Percentiles rank a stretch among this genome's conserved stretches.
These are phyloP conservation scores for Tolypocladium pustulatum DNA, from an alignment of 2,329 filamentous ascomycete species.

Conservation along the genomic window DNA sequence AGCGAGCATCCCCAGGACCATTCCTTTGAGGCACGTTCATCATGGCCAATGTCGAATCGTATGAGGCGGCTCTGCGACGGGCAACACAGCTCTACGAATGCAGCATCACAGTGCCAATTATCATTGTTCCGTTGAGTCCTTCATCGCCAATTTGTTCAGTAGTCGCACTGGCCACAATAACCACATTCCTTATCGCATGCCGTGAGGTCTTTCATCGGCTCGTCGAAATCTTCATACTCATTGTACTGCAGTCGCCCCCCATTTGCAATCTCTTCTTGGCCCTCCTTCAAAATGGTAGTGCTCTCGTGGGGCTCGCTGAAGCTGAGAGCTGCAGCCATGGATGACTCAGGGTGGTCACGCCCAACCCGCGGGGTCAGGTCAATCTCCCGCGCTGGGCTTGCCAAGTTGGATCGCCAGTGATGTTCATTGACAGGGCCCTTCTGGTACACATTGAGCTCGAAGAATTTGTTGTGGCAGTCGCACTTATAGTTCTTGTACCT, in stretches of 20 bases:
- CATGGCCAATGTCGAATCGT: too few species aligned
- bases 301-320: neutral
- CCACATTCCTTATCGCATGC: conserved; percentile 4
- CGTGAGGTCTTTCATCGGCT: conserved; percentile 1
- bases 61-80: too few species aligned
- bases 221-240: too few species aligned
- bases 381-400: conserved; percentile 26
- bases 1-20: too few species aligned
- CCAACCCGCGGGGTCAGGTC: conserved; percentile 15
- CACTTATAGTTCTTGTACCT: conserved; percentile 39
- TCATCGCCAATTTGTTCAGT: neutral
- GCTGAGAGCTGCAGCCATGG: too few species aligned
- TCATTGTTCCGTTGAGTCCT: too few species aligned
- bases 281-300: neutral
- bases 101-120: too few species aligned
- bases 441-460: conserved; percentile 37
- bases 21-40: too few species aligned
- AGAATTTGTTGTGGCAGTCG: conserved; percentile 31
- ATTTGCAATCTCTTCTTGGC: neutral
- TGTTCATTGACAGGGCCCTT: conserved; percentile 33
- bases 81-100: too few species aligned
- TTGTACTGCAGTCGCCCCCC: neutral
- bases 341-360: too few species aligned
- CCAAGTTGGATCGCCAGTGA: conserved; percentile 32
- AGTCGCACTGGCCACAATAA: conserved; percentile 2